phyloP scores from a whole-genome alignment of 2,329 filamentous ascomycete species.

The Didymella sp. region DNA sequence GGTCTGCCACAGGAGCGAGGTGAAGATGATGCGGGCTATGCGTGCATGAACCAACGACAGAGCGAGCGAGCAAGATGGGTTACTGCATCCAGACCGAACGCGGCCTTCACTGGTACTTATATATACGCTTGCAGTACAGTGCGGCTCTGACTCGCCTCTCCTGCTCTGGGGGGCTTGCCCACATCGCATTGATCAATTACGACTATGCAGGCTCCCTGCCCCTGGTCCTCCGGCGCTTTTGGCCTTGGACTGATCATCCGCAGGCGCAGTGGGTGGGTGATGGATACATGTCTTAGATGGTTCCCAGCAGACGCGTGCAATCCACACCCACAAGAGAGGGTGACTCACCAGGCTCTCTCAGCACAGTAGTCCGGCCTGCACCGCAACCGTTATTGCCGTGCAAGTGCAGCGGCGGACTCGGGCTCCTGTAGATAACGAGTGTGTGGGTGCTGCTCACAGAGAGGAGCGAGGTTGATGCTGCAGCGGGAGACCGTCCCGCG shows the following conservation, averaged over 20 bases:
- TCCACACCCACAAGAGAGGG: conserved; percentile 16
- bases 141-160: conserved; percentile 19
- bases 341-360: conserved; percentile 35
- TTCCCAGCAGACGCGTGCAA: conserved; percentile 16
- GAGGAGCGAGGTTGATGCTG: conserved; percentile 15
- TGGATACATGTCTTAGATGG: conserved; percentile 21
- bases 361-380: not conserved
- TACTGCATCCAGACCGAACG: conserved; percentile 8
- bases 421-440: not conserved
- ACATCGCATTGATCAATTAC: conserved; percentile 16
- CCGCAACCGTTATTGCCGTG: conserved; percentile 7
- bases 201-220: conserved; percentile 16
- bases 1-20: not conserved
- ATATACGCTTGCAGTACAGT: conserved; percentile 10
- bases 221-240: conserved; percentile 16
- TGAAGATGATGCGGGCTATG: not conserved
- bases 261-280: conserved; percentile 20
- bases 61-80: conserved; percentile 4
- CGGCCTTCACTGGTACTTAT: conserved; percentile 14
- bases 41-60: conserved; percentile 10
- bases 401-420: conserved; percentile 17
- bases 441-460: conserved; percentile 12
- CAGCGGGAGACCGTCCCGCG: conserved; percentile 31
- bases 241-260: conserved; percentile 20
- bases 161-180: conserved; percentile 1